Conservation (phyloP, 257 asterid genomes). For the Solanum ossicruentum region DNA sequence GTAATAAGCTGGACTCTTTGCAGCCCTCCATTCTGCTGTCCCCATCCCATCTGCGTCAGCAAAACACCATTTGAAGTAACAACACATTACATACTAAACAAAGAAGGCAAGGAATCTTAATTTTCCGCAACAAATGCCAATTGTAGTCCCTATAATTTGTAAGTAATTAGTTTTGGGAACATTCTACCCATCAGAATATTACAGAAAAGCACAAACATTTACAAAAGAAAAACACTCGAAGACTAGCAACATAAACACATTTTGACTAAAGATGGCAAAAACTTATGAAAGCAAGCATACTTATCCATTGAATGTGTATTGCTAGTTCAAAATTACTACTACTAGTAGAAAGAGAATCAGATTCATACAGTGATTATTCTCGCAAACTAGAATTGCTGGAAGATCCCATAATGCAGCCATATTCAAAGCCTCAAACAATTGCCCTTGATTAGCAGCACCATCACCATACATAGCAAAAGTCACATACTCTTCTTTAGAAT, state of each 20-base stretch:
- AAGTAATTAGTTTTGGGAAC: background rate
- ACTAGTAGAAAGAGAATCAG: background rate
- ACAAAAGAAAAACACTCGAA: background rate
- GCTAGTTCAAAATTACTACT: background rate
- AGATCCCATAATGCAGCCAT: constrained; percentile 98
- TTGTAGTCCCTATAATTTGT: background rate
- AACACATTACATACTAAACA: background rate
- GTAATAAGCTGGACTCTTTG: constrained; percentile 90
- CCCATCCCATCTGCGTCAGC: constrained; percentile 89
- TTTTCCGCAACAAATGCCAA: background rate
- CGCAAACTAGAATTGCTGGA: constrained; percentile 94
- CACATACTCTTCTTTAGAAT: constrained; percentile 70
- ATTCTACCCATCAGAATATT: background rate
- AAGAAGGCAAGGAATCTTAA: background rate
- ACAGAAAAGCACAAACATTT: background rate
- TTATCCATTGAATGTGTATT: background rate
- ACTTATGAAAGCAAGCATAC: background rate
- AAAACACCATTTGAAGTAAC: constrained; percentile 2
- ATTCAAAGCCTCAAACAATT: constrained; percentile 90
- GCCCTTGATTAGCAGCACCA: constrained; percentile 99
- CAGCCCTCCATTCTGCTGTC: constrained; percentile 99
- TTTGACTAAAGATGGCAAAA: background rate
- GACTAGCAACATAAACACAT: background rate
- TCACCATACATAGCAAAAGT: constrained; percentile 83
- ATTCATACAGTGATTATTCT: constrained; percentile 91